Percentiles rank a stretch among this genome's conserved stretches.
phyloP scores from a whole-genome alignment of 2,329 filamentous ascomycete species.

The Fusarium stilboides region DNA sequence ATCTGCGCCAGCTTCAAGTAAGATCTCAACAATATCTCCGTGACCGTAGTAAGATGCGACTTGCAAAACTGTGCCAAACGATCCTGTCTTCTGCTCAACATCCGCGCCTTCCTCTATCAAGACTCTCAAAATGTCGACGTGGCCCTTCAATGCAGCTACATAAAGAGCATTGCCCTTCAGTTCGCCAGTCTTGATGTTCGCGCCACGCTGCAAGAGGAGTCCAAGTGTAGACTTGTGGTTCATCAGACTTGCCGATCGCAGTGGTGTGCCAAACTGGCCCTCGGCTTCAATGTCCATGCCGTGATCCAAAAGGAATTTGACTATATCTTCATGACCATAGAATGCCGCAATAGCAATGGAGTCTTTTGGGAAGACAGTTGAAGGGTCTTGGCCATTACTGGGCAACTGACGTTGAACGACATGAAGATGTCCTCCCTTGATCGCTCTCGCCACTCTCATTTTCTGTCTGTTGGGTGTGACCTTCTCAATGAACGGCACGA shows the following conservation, averaged over 20 bases:
- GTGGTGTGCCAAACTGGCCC: constrained; percentile 25
- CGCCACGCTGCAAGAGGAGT: constrained; percentile 15
- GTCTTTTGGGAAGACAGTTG: not conserved
- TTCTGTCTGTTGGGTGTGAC: not conserved
- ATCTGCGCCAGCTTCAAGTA: constrained; percentile 11
- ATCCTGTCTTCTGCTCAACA: constrained; percentile 3
- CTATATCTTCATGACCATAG: not conserved
- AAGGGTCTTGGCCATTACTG: accelerated
- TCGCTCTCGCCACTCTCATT: constrained; percentile 1
- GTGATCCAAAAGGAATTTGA: constrained; percentile 2
- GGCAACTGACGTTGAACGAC: not conserved
- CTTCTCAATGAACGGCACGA: not conserved
- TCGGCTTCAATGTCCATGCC: constrained; percentile 19
- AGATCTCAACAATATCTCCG: not conserved
- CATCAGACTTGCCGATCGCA: constrained; percentile 15
- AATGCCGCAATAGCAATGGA: constrained; percentile 12
- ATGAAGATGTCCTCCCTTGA: constrained; percentile 9
- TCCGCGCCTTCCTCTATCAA: constrained; percentile 10
- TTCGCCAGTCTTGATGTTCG: not conserved
- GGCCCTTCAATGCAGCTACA: constrained; percentile 11
- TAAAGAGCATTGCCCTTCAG: constrained; percentile 14
- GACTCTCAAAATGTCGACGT: not conserved
- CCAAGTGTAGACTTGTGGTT: not conserved
- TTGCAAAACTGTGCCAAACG: constrained; percentile 4
- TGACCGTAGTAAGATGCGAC: constrained; percentile 24